Base-by-base conservation (phyloP, 1,284 basidiomycete genomes). In the Irpex rosettiformis region DNA sequence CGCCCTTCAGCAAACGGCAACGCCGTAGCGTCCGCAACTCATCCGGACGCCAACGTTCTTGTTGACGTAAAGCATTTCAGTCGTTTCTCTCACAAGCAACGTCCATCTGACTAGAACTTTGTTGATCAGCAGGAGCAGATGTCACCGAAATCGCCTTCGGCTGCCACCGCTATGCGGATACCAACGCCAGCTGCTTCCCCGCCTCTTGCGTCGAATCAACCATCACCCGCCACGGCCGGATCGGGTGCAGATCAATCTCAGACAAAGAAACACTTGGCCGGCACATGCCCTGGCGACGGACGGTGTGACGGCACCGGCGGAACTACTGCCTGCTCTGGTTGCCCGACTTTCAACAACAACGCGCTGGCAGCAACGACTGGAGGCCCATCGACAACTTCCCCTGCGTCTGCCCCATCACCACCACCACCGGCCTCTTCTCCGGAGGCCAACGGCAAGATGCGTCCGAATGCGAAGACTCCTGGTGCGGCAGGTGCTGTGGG, bases 241-340 rank as follows among this genome's bases (percentile, higher is more conserved):
- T 52, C 57, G 7, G 30, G 59, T 6, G 66, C 66, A 56, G 59
- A 60, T 45, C 43, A 45, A 51, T 21, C 33, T 52, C 58, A 59
- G 61, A 52, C 67, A 54, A 71, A 69, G 55, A 61, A 65, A 57
- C 73, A 72, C 62, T 60, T 61, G 53, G 78, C 79, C 53, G 91
- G 94, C 53, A 94, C 94, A 18, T 98, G 95, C 73, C 95, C 95
- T 4, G 95, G 95, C 59, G 95, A 96, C 74, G 95, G 95, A 40
- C 85, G 92, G 65, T 98, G 95, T 75, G 93, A 98, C 75, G 95
- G 95, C 62, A 94, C 92, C 28, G 95, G 95, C 66, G 95, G 95
- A 61, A 88, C 93, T 65, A 86, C 85, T 60, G 89, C 91, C 62
- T 98, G 95, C 72, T 85, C 89, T 64, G 95, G 95, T 47, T 97